A percentile compares a stretch with the other conserved stretches of the same genome.
Evolutionary conservation across 1,284 basidiomycete species (phyloP).

Genomic region (Leucoagaricus sp.): DNA sequence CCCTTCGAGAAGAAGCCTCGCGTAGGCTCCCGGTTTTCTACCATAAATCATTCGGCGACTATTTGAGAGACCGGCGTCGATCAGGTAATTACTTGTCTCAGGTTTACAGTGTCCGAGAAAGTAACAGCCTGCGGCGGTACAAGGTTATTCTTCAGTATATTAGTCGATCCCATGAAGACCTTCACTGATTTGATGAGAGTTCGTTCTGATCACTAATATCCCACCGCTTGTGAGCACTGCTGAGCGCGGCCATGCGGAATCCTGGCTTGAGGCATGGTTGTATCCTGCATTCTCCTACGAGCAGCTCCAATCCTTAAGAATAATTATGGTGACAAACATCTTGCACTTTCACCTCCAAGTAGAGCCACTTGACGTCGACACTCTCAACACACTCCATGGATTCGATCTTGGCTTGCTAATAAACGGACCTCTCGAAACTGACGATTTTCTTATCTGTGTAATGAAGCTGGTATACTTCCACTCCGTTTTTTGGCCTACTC

Average conservation of each 20-base stretch:
- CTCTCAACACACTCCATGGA: background rate
- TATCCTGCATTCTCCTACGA: too few species aligned
- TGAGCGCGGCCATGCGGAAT: background rate
- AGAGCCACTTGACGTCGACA: background rate
- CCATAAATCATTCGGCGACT: conserved; percentile 6
- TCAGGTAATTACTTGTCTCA: background rate
- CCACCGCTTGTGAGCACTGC: background rate
- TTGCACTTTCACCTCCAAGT: too few species aligned
- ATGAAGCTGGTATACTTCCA: background rate
- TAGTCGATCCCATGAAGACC: background rate
- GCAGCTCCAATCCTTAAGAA: too few species aligned
- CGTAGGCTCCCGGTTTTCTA: background rate
- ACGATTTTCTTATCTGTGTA: background rate
- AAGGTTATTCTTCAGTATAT: background rate
- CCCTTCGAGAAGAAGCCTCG: background rate
- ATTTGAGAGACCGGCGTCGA: background rate
- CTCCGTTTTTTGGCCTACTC: background rate
- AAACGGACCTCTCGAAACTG: background rate
- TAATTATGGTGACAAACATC: too few species aligned
- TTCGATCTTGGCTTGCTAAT: background rate
- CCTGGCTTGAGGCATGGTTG: background rate
- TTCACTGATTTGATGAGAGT: background rate
- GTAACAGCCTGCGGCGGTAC: background rate
- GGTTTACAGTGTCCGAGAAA: background rate
- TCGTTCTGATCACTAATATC: background rate